Percentiles rank a stretch among this genome's conserved stretches.
phyloP scores from a whole-genome alignment of 192 early-diverging fungal species.

The Spinellus fusiger region DNA sequence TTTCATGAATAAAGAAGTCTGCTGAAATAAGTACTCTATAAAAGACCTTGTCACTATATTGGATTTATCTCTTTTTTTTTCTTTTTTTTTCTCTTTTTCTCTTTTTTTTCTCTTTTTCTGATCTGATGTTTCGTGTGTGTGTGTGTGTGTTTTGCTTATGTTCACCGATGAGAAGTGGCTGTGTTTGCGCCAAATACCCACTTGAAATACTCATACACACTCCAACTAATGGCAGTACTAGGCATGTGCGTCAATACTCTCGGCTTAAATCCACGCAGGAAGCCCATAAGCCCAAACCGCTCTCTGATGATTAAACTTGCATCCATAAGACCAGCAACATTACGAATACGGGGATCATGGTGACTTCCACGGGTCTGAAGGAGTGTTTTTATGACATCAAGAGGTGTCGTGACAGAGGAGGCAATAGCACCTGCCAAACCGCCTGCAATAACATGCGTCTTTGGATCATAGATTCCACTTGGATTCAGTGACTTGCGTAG shows the following conservation, averaged over 20 bases:
- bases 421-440: conserved; percentile 86
- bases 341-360: conserved; percentile 60
- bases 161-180: background rate
- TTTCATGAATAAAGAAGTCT: no score
- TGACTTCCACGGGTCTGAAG: conserved; percentile 86
- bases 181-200: conserved; percentile 28
- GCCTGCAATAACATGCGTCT: conserved; percentile 78
- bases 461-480: conserved; percentile 72
- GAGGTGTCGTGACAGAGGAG: conserved; percentile 78
- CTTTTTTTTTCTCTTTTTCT: background rate
- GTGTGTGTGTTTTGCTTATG: background rate
- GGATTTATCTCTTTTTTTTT: no score
- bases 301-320: conserved; percentile 75
- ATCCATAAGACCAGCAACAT: conserved; percentile 62
- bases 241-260: conserved; percentile 87
- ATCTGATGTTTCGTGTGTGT: no score
- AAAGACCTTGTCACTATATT: no score
- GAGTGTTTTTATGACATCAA: conserved; percentile 92
- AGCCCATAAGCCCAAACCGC: conserved; percentile 67
- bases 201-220: conserved; percentile 83
- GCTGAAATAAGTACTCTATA: no score
- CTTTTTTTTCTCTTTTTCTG: background rate
- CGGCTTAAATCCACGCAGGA: conserved; percentile 69
- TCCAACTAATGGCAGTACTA: conserved; percentile 92
- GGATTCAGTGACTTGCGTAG: conserved; percentile 82